Base-by-base conservation (phyloP, 179 eudicot genomes). In the Heliamphora pulchella region DNA sequence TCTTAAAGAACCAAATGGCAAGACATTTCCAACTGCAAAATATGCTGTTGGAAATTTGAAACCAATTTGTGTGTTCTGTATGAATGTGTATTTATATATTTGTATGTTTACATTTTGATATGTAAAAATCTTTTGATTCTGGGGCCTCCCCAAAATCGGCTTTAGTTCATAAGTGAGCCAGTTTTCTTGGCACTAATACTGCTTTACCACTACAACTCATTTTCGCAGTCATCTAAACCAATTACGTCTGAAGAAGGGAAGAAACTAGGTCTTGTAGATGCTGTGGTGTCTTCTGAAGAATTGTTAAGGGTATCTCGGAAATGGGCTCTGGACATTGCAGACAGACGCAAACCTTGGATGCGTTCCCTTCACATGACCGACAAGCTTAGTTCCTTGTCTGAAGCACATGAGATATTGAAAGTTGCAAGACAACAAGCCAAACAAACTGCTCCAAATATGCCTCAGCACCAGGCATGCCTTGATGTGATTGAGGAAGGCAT, bases 311-410 rank as follows among this genome's bases (percentile, higher is more conserved):
- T 87, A 74, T 76, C 98, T 58, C 86, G 93, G 78, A 76, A 78
- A 74, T 93, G 98, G 98, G 97, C 98, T 75, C 78, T 92, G 76
- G 97, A 93, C 80, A 95, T 95, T 61, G 95, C 90, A 51, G 89
- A 82, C 41, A 82, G 87, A 68, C 90, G 93, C 75, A 95, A 91
- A 83, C 97, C 97, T 74, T 88, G 97, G 92, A 78, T 87, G n/a
- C 91, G 94, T 74, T 86, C 94, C 76, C 97, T 93, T 81, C 97
- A 91, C 71, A 77, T 82, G 89, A 85, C 86, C 31, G 94, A 93
- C 80, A 93, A 91, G 80, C 80, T 93, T 80, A 93, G 95, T 44
- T 86, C 97, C 77, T 87, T 90, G 70, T 78, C 90, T 53, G 97
- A 93, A 82, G 85, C 89, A 50, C 90, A 81, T 59, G 89, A 88